Base-by-base conservation (phyloP, 2,329 filamentous ascomycete genomes). In the Neurospora crassa region DNA sequence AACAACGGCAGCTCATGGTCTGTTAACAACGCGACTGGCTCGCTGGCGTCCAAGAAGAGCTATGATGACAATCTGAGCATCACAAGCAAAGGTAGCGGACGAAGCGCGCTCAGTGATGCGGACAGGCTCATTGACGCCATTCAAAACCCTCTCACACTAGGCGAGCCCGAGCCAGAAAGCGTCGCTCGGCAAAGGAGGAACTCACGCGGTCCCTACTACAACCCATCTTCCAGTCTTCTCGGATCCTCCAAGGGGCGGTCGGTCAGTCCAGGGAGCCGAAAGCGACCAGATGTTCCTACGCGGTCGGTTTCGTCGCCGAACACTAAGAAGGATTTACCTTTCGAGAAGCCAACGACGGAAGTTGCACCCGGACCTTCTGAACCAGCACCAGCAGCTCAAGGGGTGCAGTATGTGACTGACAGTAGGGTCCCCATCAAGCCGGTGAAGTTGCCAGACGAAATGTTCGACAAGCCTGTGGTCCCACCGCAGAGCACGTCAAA, bases 101-200 rank as follows among this genome's bases (percentile, higher is more conserved):
- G 79, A 67, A 90, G 88, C 75, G 81, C 77, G 45, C 84, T 82
- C 75, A 90, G 88, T 75, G 89, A 92, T 74, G 89, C 91, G 0
- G 91, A 93, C 72, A 83, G 91, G 40, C 81, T 93, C 14, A 92
- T 93, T 34, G 87, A 92, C 76, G 91, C 90, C 2, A 91, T 93
- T 2, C 87, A 90, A 75, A 89, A 87, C 12, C 87, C 90, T 0
- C 79, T 88, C 1, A 78, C 80, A 2, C 75, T 85, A 0, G 80
- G 82, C 42, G 72, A 74, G 41, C 74, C 72, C 3, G 75, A 76
- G 3, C 24, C 71, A 16, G 72, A 75, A 24, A 42, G 10, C 5
- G 67, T 68, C 2, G 69, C 70, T 5, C 42, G 69, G 10, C 72
- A 73, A 47, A 69, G 75, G 47, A 63, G 70, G 18, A 72, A 67